Base-by-base conservation (phyloP, 2,329 filamentous ascomycete species). In the Fusarium oligoseptatum region DNA sequence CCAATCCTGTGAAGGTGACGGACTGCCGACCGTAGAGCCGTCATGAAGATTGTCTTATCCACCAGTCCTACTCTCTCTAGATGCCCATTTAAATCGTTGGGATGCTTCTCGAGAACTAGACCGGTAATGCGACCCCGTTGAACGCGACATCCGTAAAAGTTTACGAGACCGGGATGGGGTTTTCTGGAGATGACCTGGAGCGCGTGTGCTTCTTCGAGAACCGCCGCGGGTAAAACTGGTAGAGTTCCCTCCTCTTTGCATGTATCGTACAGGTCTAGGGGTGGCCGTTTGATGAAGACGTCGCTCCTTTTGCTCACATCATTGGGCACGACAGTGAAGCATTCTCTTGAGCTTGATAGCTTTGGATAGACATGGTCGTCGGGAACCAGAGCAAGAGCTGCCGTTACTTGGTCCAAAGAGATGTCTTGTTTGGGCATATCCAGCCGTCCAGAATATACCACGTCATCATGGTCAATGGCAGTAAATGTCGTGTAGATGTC, bases 131-230 rank as follows among this genome's bases (percentile, higher is more conserved):
- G 58, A 6, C 37, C 37, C 17, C 58, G 58, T 17, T 27, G 22
- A 39, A 60, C 27, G 58, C 58, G 58, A 10, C 58, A 60, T 39
- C 58, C 58, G 37, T 45, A 41, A 27, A 45, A 60, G 27, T 60
- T 60, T 39, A 60, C 58, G 24, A 60, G 58, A 14, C 58, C 58
- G 27, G 58, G 58, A 45, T 60, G 58, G 8, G 58, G 58, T 11
- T 34, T 32, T 24, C 29, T 43, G 24, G 58, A 43, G 39, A 60
- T 60, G 58, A 45, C 22, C 24, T 60, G 58, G 12, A 60, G 58
- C 2, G 58, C 58, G 39, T 60, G 58, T n/a, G 58, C 58, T 39
- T 60, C 58, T 22, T 60, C 58, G 8, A 60, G 58, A 17, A 60
- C 37, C 58, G 37, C 37, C 39, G 58, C 58, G 7, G 58, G 58